A percentile compares a stretch with the other conserved stretches of the same genome.
phyloP scores from a whole-genome alignment of 1,284 basidiomycete genomes.

The Kwoniella shivajii region DNA sequence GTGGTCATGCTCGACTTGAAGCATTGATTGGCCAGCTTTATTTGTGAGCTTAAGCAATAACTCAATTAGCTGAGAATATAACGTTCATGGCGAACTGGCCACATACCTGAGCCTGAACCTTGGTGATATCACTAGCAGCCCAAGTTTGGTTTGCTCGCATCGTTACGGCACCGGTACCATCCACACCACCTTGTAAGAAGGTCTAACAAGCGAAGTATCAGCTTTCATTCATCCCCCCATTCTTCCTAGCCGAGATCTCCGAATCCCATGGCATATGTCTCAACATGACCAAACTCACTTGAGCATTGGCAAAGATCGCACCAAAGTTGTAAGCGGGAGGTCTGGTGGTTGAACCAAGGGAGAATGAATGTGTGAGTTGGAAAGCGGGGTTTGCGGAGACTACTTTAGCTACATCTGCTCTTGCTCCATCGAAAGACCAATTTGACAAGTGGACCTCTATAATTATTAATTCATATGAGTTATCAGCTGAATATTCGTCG shows the following conservation, averaged over 20 bases:
- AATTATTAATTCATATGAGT: too few relatives aligned
- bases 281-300: constrained; percentile 58
- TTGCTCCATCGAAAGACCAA: constrained; percentile 94
- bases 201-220: too few relatives aligned
- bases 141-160: constrained; percentile 90
- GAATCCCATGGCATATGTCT: too few relatives aligned
- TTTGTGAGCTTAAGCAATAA: constrained; percentile 41
- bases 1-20: constrained; percentile 94
- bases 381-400: constrained; percentile 92
- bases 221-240: too few relatives aligned
- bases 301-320: constrained; percentile 85
- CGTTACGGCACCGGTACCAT: constrained; percentile 88
- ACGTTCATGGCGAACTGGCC: neutral
- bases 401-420: constrained; percentile 94
- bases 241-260: too few relatives aligned
- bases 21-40: constrained; percentile 75
- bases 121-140: constrained; percentile 76
- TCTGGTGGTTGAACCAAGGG: constrained; percentile 60
- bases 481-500: too few relatives aligned
- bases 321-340: constrained; percentile 90
- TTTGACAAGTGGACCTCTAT: constrained; percentile 87
- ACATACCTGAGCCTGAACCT: constrained; percentile 84
- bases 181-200: constrained; percentile 90
- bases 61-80: neutral
- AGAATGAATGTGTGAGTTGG: constrained; percentile 97